These are phyloP conservation scores for Gyrodon lividus DNA, from an alignment of 768 basidiomycete species.

Conservation along the genomic window DNA sequence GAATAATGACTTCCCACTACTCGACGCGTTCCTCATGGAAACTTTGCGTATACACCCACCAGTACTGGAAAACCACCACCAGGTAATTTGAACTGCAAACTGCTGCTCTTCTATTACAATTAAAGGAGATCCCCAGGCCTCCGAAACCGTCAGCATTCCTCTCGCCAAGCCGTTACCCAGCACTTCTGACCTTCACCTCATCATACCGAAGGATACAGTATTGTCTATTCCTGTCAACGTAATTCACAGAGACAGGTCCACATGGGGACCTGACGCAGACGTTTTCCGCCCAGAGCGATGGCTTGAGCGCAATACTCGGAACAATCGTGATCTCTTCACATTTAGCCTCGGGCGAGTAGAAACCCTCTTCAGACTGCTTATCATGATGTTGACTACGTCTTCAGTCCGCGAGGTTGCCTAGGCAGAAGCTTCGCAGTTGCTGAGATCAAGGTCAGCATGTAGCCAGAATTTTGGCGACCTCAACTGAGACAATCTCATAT, in stretches of 20 bases:
- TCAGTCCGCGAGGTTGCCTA: conserved; percentile 58
- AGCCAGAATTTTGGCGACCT: conserved; percentile 20
- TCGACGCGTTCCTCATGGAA: conserved; percentile 63
- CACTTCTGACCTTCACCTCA: conserved; percentile 39
- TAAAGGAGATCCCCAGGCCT: conserved; percentile 37
- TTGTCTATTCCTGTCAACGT: conserved; percentile 57
- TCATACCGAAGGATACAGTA: conserved; percentile 57
- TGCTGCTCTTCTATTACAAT: background rate
- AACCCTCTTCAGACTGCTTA: background rate
- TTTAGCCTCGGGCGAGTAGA: conserved; percentile 55
- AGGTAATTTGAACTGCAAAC: conserved; percentile 33
- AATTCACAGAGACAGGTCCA: conserved; percentile 47
- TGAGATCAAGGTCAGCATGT: conserved; percentile 54
- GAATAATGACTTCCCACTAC: conserved; percentile 47
- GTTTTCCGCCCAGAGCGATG: conserved; percentile 63
- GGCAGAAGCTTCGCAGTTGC: conserved; percentile 57
- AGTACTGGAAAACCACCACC: conserved; percentile 65
- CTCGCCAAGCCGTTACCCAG: conserved; percentile 52
- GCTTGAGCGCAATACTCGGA: conserved; percentile 43
- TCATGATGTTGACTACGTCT: conserved; percentile 14
- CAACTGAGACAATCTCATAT: background rate
- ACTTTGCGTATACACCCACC: conserved; percentile 61
- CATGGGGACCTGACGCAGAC: conserved; percentile 62
- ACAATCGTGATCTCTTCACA: conserved; percentile 48
- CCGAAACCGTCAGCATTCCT: conserved; percentile 51